A percentile compares a stretch with the other conserved stretches of the same genome.
These are phyloP conservation scores for Vigna trinervia DNA, from an alignment of 306 rosid species.

Conservation along the genomic window DNA sequence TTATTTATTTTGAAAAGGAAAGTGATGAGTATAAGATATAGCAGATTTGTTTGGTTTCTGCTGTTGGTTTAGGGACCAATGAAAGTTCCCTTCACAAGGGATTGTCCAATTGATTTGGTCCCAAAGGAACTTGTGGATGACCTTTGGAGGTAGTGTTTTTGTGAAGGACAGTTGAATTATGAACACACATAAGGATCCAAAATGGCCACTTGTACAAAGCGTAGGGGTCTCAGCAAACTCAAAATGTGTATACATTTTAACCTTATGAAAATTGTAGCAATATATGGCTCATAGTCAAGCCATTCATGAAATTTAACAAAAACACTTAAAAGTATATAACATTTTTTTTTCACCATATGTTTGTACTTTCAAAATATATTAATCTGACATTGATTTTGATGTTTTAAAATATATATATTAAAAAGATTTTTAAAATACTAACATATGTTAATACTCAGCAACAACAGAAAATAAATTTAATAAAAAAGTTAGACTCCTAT, in stretches of 20 bases:
- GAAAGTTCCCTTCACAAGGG: conserved; percentile 52
- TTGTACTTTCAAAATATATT: background rate
- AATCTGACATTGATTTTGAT: no score
- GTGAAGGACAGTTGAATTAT: conserved; percentile 36
- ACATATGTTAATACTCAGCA: no score
- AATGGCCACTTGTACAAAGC: conserved; percentile 27
- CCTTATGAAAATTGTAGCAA: background rate
- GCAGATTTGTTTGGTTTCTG: conserved; percentile 52
- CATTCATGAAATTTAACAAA: background rate
- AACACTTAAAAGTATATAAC: background rate
- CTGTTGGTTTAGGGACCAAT: conserved; percentile 48
- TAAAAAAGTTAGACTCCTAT: no score
- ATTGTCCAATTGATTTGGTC: conserved; percentile 50
- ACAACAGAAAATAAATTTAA: no score
- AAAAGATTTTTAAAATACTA: no score
- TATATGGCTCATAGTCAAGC: conserved; percentile 8
- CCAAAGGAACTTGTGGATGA: conserved; percentile 43
- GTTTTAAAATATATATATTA: no score
- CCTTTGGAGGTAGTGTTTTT: conserved; percentile 26
- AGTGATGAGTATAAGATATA: conserved; percentile 42
- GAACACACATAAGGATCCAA: conserved; percentile 31
- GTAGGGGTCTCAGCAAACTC: conserved; percentile 19
- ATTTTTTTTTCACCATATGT: background rate
- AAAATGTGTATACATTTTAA: background rate
- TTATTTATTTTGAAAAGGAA: conserved; percentile 21